Evolutionary conservation across 805 yeast species (phyloP).

Genomic region (Schizosaccharomyces octosporus): DNA sequence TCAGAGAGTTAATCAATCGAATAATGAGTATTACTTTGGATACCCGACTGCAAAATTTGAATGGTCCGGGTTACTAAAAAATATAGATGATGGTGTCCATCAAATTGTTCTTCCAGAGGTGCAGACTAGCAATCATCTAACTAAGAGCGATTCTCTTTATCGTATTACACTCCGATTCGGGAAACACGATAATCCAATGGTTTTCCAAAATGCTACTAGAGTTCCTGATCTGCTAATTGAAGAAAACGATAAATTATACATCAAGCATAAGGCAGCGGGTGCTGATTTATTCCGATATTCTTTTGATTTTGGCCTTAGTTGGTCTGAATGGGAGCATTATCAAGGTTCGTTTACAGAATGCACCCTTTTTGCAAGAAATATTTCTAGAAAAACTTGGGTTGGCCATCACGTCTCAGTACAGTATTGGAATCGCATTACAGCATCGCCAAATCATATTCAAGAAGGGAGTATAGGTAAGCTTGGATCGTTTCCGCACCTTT

Average conservation of each 20-base stretch:
- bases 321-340: background rate
- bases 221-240: background rate
- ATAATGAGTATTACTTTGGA: background rate
- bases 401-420: constrained; percentile 1
- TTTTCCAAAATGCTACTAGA: background rate
- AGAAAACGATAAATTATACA: background rate
- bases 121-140: background rate
- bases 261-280: background rate
- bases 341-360: background rate
- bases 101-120: background rate
- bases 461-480: background rate
- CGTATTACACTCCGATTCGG: background rate
- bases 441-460: background rate
- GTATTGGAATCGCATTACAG: background rate
- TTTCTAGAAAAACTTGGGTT: background rate
- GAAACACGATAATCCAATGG: background rate
- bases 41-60: background rate
- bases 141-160: background rate
- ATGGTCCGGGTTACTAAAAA: background rate
- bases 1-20: background rate
- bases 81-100: background rate
- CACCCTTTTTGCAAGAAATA: background rate
- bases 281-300: constrained; percentile 2
- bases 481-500: background rate
- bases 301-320: background rate